These are phyloP conservation scores for Fusarium tuaranense DNA, from an alignment of 2,329 filamentous ascomycete species.

Conservation along the genomic window DNA sequence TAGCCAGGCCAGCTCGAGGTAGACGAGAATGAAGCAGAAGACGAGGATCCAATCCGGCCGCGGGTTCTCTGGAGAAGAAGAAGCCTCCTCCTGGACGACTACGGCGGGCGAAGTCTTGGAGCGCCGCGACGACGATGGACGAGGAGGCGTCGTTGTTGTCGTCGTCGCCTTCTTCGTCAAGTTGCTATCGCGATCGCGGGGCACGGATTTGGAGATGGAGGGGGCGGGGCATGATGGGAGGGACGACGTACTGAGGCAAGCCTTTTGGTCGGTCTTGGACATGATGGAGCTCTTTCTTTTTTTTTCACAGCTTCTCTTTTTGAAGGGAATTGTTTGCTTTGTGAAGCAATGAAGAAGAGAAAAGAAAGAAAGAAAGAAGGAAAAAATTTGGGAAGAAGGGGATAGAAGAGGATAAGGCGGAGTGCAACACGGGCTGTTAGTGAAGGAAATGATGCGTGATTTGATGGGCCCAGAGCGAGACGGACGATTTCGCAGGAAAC, in stretches of 20 bases:
- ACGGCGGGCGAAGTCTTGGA: slow-evolving; percentile 37
- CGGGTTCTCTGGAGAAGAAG: slow-evolving; percentile 5
- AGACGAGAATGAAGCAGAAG: slow-evolving; percentile 64
- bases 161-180: neutral
- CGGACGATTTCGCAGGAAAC: slow-evolving; percentile 40
- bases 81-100: slow-evolving; percentile 17
- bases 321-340: slow-evolving; percentile 3
- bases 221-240: slow-evolving; percentile 45
- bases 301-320: neutral
- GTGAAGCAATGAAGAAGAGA: slow-evolving; percentile 31
- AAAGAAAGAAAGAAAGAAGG: slow-evolving; percentile 26
- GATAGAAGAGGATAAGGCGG: slow-evolving; percentile 35
- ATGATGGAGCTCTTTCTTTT: slow-evolving; percentile 51
- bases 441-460: slow-evolving; percentile 47
- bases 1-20: slow-evolving; percentile 70
- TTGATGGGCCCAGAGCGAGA: slow-evolving; percentile 41
- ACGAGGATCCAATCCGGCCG: slow-evolving; percentile 56
- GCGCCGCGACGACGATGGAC: slow-evolving; percentile 32
- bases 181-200: slow-evolving; percentile 32
- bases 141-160: slow-evolving; percentile 20
- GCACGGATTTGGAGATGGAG: slow-evolving; percentile 41
- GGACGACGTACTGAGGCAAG: slow-evolving; percentile 70
- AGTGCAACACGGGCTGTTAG: slow-evolving; percentile 34
- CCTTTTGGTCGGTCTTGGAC: slow-evolving; percentile 69
- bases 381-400: slow-evolving; percentile 16